Percentiles rank a stretch among this genome's conserved stretches.
Evolutionary conservation across 1,284 basidiomycete species (phyloP).

Genomic region (Apiotrichum gamsii): DNA sequence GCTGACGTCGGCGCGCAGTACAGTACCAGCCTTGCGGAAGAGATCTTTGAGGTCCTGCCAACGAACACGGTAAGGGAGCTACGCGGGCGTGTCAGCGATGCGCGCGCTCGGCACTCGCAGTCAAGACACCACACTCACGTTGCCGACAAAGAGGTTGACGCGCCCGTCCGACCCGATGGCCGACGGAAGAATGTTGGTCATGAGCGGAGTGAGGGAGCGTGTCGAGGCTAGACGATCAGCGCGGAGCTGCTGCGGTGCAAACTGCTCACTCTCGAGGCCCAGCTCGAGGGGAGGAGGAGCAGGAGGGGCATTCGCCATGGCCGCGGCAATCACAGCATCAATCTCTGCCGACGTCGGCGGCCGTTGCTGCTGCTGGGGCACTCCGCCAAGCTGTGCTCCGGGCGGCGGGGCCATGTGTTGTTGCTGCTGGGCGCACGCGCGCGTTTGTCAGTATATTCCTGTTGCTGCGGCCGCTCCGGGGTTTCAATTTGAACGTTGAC

Average conservation of each 20-base stretch:
- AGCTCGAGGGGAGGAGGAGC: constrained; percentile 24
- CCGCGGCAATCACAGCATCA: constrained; percentile 44
- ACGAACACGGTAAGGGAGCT: constrained; percentile 84
- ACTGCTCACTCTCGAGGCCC: constrained; percentile 27
- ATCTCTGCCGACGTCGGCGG: constrained; percentile 42
- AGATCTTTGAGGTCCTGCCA: constrained; percentile 99
- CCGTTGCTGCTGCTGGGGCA: background rate
- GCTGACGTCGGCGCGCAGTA: constrained; percentile 88
- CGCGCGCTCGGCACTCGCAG: background rate
- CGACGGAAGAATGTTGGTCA: constrained; percentile 46
- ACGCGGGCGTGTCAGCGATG: constrained; percentile 16
- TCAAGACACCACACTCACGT: too few relatives aligned
- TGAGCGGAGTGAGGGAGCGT: constrained; percentile 39
- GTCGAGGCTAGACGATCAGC: constrained; percentile 14
- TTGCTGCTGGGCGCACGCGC: too few relatives aligned
- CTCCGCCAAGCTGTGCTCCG: too few relatives aligned
- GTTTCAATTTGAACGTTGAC: too few relatives aligned
- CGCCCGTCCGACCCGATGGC: constrained; percentile 60
- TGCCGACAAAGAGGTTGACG: constrained; percentile 84
- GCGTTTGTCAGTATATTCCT: too few relatives aligned
- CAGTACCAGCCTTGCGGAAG: constrained; percentile 89
- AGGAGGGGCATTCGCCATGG: constrained; percentile 44
- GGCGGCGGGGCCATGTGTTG: too few relatives aligned
- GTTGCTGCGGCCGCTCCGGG: too few relatives aligned
- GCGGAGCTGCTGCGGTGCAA: background rate